phyloP scores from a whole-genome alignment of 228 moss, liverwort and hornwort genomes.

The Sphagnum fallax region DNA sequence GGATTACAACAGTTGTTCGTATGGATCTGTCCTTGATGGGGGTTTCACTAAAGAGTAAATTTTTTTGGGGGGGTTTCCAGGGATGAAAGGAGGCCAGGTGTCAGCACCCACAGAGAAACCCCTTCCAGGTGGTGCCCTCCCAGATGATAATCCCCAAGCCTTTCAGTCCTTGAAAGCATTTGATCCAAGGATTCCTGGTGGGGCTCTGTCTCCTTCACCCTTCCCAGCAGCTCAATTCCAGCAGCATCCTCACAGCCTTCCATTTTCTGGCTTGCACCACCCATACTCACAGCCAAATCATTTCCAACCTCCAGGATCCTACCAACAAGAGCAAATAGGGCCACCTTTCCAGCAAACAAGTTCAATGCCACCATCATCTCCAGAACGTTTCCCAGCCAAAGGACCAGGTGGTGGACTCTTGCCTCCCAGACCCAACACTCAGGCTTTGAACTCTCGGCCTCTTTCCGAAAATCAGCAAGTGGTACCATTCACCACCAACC shows the following conservation, averaged over 20 bases:
- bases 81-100: slow-evolving; percentile 62
- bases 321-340: slow-evolving; percentile 36
- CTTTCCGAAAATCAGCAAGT: slow-evolving; percentile 21
- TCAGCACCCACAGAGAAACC: slow-evolving; percentile 35
- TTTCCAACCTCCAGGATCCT: slow-evolving; percentile 43
- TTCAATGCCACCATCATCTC: slow-evolving; percentile 24
- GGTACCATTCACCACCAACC: slow-evolving; percentile 32
- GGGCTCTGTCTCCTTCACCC: slow-evolving; percentile 32
- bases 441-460: slow-evolving; percentile 1
- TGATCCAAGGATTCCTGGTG: slow-evolving; percentile 31
- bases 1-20: too few species aligned
- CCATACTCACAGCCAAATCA: slow-evolving; percentile 61
- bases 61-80: slow-evolving; percentile 10
- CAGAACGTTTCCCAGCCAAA: slow-evolving; percentile 46
- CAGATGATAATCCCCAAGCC: slow-evolving; percentile 50
- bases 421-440: slow-evolving; percentile 33
- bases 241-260: slow-evolving; percentile 41
- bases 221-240: slow-evolving; percentile 25
- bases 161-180: slow-evolving; percentile 37
- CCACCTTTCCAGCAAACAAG: slow-evolving; percentile 39
- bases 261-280: slow-evolving; percentile 49
- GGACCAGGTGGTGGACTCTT: slow-evolving; percentile 38
- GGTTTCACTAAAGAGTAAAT: neutral
- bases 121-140: slow-evolving; percentile 37
- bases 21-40: too few species aligned